Evolutionary conservation across 495 filamentous ascomycete species (phyloP).

Genomic region (Aspergillus saccharolyticus): DNA sequence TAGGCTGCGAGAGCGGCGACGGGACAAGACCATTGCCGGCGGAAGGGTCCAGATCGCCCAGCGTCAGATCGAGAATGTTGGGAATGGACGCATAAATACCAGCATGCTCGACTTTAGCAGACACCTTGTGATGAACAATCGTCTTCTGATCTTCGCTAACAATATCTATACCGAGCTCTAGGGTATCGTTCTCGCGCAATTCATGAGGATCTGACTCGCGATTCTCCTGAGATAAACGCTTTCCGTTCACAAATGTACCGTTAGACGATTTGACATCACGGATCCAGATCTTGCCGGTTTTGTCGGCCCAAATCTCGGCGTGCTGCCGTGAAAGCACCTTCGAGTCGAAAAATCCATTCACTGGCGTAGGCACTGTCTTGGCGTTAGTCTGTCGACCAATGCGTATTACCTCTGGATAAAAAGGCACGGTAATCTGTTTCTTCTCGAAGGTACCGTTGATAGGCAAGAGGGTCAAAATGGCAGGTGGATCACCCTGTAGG

Average conservation of each 20-base stretch:
- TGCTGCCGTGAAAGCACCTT: conserved; percentile 96
- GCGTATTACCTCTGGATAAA: conserved; percentile 77
- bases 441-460: conserved; percentile 94
- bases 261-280: conserved; percentile 97
- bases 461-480: conserved; percentile 75
- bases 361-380: conserved; percentile 82
- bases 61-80: conserved; percentile 79
- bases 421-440: conserved; percentile 91
- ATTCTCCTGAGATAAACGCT: conserved; percentile 83
- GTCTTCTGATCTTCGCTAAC: conserved; percentile 98
- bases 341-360: conserved; percentile 95
- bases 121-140: conserved; percentile 96
- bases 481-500: conserved; percentile 56
- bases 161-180: conserved; percentile 96
- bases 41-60: conserved; percentile 75
- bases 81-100: conserved; percentile 63
- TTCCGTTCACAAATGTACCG: conserved; percentile 95
- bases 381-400: conserved; percentile 96
- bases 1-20: conserved; percentile 50
- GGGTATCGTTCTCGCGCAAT: conserved; percentile 75
- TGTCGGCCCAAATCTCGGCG: conserved; percentile 92
- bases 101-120: conserved; percentile 91
- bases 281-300: conserved; percentile 87
- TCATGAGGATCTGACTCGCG: conserved; percentile 93
- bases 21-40: conserved; percentile 65